Evolutionary conservation across 1,139 yeast genomes (phyloP), one percentile per base, ranked within the genome.

Genomic region (Candida tunisiensis): DNA sequence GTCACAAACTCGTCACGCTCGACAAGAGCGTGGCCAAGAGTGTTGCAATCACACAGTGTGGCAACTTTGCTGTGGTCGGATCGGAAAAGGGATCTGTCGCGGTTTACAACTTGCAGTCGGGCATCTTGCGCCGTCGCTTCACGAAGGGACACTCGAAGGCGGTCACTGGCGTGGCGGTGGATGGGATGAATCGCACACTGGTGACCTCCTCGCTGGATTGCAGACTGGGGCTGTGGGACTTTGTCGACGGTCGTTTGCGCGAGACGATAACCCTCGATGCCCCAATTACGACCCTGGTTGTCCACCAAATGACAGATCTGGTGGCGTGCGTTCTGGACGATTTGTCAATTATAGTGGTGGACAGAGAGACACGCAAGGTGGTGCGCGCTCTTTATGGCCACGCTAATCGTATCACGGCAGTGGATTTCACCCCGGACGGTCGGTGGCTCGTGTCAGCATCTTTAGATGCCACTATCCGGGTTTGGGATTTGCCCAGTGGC

Each of bases 401-500:
- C 47, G 62, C 75, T 12, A 85, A 85, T 51, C 64, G 95, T 45
- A 74, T 91, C 37, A 83, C 96, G 0, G 67, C 82, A 1, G 54
- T 88, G 51, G 96, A 82, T 47, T 88, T 88, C 44, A 74, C 93
- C 6, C 93, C 94, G 3, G 92, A 85, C 49, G 96, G 95, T 21
- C 69, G 96, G 50, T 91, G 96, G 96, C 58, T 91, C 24, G 74
- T 91, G 8, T 73, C 92, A 15, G 72, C 82, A 1, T 67, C 83
- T 1, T 60, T 85, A 34, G 99, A 91, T 49, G 64, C 82, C 2
- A 85, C 98, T 0, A 62, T 91, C 29, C 66, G 98, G 44, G 83
- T 95, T 1, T 91, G 98, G 98, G 98, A 91, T 49, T 64, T 91
- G 34, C 96, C 98, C 19, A 78, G 95, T 3, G 98, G 98, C 28